These are phyloP conservation scores for Xylariaceae sp. DNA, from an alignment of 2,329 filamentous ascomycete species.

Conservation along the genomic window DNA sequence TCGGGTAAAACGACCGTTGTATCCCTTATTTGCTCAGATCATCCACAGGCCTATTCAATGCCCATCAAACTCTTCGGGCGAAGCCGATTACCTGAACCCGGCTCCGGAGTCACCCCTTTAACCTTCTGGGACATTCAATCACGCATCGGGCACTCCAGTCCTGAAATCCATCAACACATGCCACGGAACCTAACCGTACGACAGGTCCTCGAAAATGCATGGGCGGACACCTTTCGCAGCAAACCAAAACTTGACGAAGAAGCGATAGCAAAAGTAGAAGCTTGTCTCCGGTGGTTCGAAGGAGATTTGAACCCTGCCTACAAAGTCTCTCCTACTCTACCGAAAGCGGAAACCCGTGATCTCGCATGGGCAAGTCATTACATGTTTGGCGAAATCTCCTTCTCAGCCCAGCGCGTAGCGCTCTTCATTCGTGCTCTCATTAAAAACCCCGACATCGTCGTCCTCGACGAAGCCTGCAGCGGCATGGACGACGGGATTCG, in stretches of 20 bases:
- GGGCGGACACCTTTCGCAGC: constrained; percentile 79
- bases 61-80: constrained; percentile 83
- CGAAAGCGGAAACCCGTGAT: constrained; percentile 18
- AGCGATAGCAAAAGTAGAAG: constrained; percentile 57
- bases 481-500: constrained; percentile 76
- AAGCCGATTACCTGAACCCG: constrained; percentile 68
- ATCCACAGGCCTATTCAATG: constrained; percentile 87
- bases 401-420: constrained; percentile 76
- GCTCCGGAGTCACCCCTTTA: constrained; percentile 60
- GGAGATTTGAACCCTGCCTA: constrained; percentile 62
- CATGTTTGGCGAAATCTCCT: constrained; percentile 68
- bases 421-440: constrained; percentile 78
- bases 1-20: constrained; percentile 95
- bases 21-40: constrained; percentile 88
- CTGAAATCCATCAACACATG: constrained; percentile 91
- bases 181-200: constrained; percentile 70
- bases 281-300: constrained; percentile 70
- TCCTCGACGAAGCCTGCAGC: constrained; percentile 83
- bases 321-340: constrained; percentile 23
- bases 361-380: constrained; percentile 61
- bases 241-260: constrained; percentile 58
- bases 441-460: constrained; percentile 73
- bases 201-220: constrained; percentile 75
- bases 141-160: constrained; percentile 86
- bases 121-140: constrained; percentile 90